Conservation (phyloP, 2,329 filamentous ascomycete genomes). For the Arthroderma sp. region DNA sequence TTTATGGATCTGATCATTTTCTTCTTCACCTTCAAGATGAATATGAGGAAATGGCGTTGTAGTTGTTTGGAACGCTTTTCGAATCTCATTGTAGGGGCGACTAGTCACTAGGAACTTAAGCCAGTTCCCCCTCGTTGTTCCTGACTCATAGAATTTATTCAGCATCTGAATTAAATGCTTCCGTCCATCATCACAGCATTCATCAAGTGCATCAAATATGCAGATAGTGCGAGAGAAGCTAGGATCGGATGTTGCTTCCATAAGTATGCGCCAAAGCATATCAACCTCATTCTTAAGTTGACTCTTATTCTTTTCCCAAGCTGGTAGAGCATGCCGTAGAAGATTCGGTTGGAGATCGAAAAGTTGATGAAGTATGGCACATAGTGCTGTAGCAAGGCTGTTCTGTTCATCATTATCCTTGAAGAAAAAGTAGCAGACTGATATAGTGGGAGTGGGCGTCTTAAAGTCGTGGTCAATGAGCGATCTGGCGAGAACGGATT, state of each 20-base stretch:
- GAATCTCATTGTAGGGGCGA: constrained; percentile 14
- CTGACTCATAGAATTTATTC: constrained; percentile 13
- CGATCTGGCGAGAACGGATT: constrained; percentile 30
- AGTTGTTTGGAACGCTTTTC: constrained; percentile 7
- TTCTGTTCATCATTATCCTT: constrained; percentile 30
- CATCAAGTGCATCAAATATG: constrained; percentile 31
- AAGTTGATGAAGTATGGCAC: constrained; percentile 28
- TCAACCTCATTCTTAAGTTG: constrained; percentile 13
- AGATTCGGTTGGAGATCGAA: constrained; percentile 17
- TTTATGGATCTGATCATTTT: constrained; percentile 9
- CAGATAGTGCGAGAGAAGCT: constrained; percentile 18
- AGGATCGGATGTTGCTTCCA: constrained; percentile 7
- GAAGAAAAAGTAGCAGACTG: constrained; percentile 34
- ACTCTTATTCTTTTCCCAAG: constrained; percentile 10
- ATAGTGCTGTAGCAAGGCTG: constrained; percentile 19
- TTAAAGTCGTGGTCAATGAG: constrained; percentile 22
- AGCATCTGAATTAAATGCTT: constrained; percentile 15
- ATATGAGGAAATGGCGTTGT: constrained; percentile 8
- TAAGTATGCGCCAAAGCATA: constrained; percentile 22
- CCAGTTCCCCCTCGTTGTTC: constrained; percentile 3
- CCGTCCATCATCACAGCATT: constrained; percentile 19
- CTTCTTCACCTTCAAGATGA: constrained; percentile 12
- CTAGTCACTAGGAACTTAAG: constrained; percentile 27
- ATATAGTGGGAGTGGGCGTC: constrained; percentile 10
- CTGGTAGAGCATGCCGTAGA: constrained; percentile 5